Evolutionary conservation across 1,284 basidiomycete species (phyloP), one percentile per base, ranked within the genome.

Genomic region (Vanrija sp.): DNA sequence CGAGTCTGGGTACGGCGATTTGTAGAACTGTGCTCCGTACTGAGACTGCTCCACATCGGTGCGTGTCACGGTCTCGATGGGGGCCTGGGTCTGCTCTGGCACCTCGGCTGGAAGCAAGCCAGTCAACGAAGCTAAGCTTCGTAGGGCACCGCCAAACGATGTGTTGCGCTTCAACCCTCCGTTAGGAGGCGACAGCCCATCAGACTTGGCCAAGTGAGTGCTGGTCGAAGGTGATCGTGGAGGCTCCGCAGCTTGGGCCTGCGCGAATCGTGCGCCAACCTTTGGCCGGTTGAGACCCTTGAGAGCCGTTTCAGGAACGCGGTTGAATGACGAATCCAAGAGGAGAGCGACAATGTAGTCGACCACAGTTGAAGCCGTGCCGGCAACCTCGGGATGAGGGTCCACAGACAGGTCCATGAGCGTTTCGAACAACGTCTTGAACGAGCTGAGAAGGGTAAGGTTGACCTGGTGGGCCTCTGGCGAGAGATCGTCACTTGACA

Each of bases 331-430:
- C 15, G 89, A 92, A 64, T 92, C 89, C 21, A 97, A 79, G 15
- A 98, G 82, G 12, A 94, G 81, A 0, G 92, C 92, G 74, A 90
- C 85, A 65, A 97, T 83, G 69, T 94, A 96, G 76, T 98, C 95
- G 45, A 94, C 83, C 19, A 97, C 86, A 0, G 91, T 95, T 68
- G 89, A 87, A 0, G 94, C 93, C 68, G 91, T 85, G 7, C 88
- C 86, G 0, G 91, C 88, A 5, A 98, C 92, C 71, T 98, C 94
- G 47, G 88, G 85, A 69, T 95, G 91, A 0, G 94, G 89, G 69
- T 98, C 96, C 10, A 88, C 87, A 1, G 91, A 91, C 10, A 98
- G 81, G 74, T 98, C 94, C 52, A 98, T 80, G 10, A 98, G 81
- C 3, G 89, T 84, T 34, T 88, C 87, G 68, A 91, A 96, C 64